Evolutionary conservation across 495 filamentous ascomycete genomes (phyloP).

Genomic region (Hypoxylon lienhwacheense): DNA sequence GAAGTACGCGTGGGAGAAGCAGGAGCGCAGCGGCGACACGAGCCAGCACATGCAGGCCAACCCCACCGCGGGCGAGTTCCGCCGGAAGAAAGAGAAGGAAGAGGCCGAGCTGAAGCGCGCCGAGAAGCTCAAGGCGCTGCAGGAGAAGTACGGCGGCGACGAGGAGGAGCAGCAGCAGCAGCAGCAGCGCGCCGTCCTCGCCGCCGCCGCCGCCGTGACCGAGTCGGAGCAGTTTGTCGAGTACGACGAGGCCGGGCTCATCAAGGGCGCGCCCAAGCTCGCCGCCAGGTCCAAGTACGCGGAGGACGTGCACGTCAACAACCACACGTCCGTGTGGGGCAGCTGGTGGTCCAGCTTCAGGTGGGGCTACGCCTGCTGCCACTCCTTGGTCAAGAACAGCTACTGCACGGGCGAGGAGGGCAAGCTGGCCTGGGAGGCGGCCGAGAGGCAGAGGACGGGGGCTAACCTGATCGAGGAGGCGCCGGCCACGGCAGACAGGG

Average conservation of each 20-base stretch:
- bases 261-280: conserved; percentile 83
- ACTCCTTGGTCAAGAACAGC: conserved; percentile 88
- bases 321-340: conserved; percentile 92
- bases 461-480: conserved; percentile 44
- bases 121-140: conserved; percentile 67
- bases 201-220: conserved; percentile 65
- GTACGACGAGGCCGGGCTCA: conserved; percentile 84
- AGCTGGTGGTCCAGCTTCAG: conserved; percentile 96
- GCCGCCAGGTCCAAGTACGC: conserved; percentile 83
- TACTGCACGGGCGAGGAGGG: conserved; percentile 94
- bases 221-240: conserved; percentile 91
- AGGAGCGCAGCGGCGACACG: conserved; percentile 75
- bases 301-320: conserved; percentile 85
- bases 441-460: conserved; percentile 60
- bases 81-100: conserved; percentile 74
- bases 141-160: conserved; percentile 82
- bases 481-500: conserved; percentile 27
- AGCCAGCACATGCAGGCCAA: conserved; percentile 91
- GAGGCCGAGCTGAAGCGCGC: conserved; percentile 69
- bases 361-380: conserved; percentile 98
- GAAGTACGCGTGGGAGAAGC: conserved; percentile 90
- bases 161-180: no score
- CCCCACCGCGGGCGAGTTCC: conserved; percentile 85
- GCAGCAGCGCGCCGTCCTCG: conserved; percentile 64
- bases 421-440: conserved; percentile 69